phyloP scores from a whole-genome alignment of 352 stramenopile genomes.

The Phytopythium mirpurense region DNA sequence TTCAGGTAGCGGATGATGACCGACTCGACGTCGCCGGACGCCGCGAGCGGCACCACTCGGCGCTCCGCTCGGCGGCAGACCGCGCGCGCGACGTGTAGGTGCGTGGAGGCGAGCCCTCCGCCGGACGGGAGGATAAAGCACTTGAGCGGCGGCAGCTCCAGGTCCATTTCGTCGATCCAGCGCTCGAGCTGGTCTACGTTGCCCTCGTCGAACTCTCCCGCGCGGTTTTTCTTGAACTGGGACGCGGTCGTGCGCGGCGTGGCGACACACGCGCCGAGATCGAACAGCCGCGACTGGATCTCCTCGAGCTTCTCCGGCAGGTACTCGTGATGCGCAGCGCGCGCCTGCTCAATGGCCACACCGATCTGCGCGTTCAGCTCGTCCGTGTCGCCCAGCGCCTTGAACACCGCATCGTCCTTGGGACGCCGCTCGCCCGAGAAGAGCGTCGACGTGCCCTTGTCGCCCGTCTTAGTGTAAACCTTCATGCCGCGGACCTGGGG shows the following conservation, averaged over 20 bases:
- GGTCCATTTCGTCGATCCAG: slow-evolving; percentile 90
- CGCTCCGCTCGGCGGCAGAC: slow-evolving; percentile 87
- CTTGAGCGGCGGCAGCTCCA: slow-evolving; percentile 68
- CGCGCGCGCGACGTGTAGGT: slow-evolving; percentile 81
- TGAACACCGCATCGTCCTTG: slow-evolving; percentile 87
- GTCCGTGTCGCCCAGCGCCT: slow-evolving; percentile 88
- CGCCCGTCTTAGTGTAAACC: slow-evolving; percentile 91
- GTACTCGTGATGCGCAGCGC: slow-evolving; percentile 26
- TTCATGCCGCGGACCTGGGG: slow-evolving; percentile 47
- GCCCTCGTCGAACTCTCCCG: slow-evolving; percentile 48
- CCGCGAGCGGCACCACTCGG: slow-evolving; percentile 73
- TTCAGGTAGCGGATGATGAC: slow-evolving; percentile 84
- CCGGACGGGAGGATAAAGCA: slow-evolving; percentile 86
- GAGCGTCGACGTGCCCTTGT: slow-evolving; percentile 90
- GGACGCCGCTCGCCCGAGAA: slow-evolving; percentile 86
- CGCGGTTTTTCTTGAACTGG: slow-evolving; percentile 58
- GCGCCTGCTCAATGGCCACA: slow-evolving; percentile 53
- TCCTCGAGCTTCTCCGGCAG: slow-evolving; percentile 67
- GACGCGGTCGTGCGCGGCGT: slow-evolving; percentile 70
- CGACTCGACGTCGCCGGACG: slow-evolving; percentile 60
- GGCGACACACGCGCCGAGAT: slow-evolving; percentile 86
- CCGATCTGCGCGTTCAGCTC: slow-evolving; percentile 86
- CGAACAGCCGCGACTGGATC: slow-evolving; percentile 89
- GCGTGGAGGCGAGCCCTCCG: slow-evolving; percentile 68
- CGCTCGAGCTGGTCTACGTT: slow-evolving; percentile 66